phyloP scores from a whole-genome alignment of 1,139 yeast species.

The Debaryomyces sp. region DNA sequence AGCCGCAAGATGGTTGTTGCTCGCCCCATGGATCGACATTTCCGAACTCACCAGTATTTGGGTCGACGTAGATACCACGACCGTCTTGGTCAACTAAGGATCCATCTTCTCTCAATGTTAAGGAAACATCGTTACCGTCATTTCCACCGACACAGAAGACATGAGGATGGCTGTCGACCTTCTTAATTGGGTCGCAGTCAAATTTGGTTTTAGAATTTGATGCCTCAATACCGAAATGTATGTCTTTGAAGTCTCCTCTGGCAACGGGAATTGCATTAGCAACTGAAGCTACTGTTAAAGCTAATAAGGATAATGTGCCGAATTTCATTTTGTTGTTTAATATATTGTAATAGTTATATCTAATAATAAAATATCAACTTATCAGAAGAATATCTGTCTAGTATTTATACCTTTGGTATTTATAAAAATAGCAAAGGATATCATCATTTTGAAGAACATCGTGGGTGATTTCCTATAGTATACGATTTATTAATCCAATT shows the following conservation, averaged over 20 bases:
- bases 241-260: constrained; percentile 1
- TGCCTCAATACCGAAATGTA: constrained; percentile 7
- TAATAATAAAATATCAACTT: not conserved
- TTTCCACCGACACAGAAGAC: constrained; percentile 35
- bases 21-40: constrained; percentile 31
- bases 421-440: not conserved
- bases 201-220: constrained; percentile 34
- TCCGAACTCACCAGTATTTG: constrained; percentile 33
- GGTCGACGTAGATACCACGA: constrained; percentile 27
- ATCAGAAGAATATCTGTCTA: not conserved
- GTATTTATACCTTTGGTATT: not conserved
- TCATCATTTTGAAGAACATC: not conserved
- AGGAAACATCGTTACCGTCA: constrained; percentile 26
- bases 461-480: not conserved
- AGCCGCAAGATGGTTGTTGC: constrained; percentile 26
- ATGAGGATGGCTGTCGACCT: constrained; percentile 30
- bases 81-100: constrained; percentile 32
- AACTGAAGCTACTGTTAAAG: not conserved
- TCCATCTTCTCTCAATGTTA: constrained; percentile 27
- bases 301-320: not conserved
- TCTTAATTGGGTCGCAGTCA: constrained; percentile 21
- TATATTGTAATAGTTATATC: not conserved
- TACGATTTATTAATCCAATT: not conserved
- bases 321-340: constrained; percentile 1
- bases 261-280: not conserved